Percentiles rank a stretch among this genome's conserved stretches.
Evolutionary conservation across 192 early-diverging fungal genomes (phyloP).

Genomic region (Umbelopsis vinacea): DNA sequence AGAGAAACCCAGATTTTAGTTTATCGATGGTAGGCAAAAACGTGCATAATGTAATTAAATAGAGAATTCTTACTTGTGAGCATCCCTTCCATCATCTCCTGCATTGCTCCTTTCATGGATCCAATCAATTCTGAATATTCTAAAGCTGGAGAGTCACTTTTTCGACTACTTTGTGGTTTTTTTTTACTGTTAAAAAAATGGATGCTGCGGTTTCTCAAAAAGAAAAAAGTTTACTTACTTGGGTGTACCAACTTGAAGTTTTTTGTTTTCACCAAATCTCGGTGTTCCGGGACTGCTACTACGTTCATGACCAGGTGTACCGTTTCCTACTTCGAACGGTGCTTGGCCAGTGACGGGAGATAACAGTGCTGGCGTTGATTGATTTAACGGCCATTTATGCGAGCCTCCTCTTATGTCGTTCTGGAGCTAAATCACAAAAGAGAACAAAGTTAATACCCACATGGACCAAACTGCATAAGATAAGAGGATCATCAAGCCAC

Average conservation of each 20-base stretch:
- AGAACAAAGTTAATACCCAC: not conserved
- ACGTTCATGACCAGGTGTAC: not conserved
- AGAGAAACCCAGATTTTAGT: not conserved
- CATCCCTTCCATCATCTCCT: slow-evolving; percentile 20
- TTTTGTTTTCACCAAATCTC: slow-evolving; percentile 11
- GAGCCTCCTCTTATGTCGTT: slow-evolving; percentile 17
- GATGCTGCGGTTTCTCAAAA: too few species aligned
- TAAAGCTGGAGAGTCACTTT: slow-evolving; percentile 6
- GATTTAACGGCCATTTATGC: slow-evolving; percentile 1
- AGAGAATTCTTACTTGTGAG: not conserved
- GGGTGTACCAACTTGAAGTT: slow-evolving; percentile 2
- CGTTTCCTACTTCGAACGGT: not conserved
- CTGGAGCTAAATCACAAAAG: not conserved
- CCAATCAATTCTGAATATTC: slow-evolving; percentile 14
- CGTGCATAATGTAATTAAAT: too few species aligned
- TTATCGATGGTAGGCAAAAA: not conserved
- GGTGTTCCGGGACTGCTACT: slow-evolving; percentile 6
- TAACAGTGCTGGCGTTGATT: slow-evolving; percentile 4
- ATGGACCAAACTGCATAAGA: not conserved
- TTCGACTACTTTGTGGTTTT: not conserved
- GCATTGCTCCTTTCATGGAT: slow-evolving; percentile 11
- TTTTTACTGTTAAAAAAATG: not conserved
- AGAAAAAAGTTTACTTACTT: not conserved
- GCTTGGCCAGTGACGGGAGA: not conserved
- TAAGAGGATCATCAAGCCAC: not conserved